Conservation (phyloP, 2,329 filamentous ascomycete species). For the Ophiostoma tasmaniense region DNA sequence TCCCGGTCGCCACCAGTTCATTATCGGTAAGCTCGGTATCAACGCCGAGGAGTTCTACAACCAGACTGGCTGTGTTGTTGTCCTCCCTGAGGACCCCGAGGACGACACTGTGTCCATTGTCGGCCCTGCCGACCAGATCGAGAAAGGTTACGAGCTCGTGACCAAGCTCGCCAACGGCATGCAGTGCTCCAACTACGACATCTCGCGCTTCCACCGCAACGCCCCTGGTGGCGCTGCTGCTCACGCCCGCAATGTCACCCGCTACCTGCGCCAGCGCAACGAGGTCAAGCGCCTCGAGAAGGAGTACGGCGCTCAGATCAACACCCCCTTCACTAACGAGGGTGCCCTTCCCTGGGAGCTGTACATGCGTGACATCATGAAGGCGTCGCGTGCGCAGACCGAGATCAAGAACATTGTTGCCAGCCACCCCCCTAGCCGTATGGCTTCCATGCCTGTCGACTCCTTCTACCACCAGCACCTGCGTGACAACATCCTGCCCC, state of each 20-base stretch:
- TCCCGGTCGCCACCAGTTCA: constrained; percentile 86
- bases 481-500: constrained; percentile 52
- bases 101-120: constrained; percentile 79
- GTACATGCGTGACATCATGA: constrained; percentile 79
- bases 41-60: constrained; percentile 78
- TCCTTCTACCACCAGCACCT: constrained; percentile 73
- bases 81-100: constrained; percentile 69
- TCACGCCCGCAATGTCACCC: constrained; percentile 78
- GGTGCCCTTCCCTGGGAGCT: constrained; percentile 76
- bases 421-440: constrained; percentile 63
- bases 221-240: constrained; percentile 62
- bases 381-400: constrained; percentile 63
- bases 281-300: constrained; percentile 78
- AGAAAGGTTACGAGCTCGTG: constrained; percentile 68
- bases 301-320: constrained; percentile 76
- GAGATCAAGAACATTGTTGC: constrained; percentile 68
- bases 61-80: constrained; percentile 82
- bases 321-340: constrained; percentile 62
- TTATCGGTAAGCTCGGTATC: constrained; percentile 75
- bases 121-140: constrained; percentile 65
- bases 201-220: constrained; percentile 68
- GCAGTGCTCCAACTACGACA: constrained; percentile 74
- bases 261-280: constrained; percentile 74
- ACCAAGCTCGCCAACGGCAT: constrained; percentile 84
- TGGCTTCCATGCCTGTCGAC: constrained; percentile 60